Evolutionary conservation across 192 early-diverging fungal genomes (phyloP).

Genomic region (Podochytrium sp.): DNA sequence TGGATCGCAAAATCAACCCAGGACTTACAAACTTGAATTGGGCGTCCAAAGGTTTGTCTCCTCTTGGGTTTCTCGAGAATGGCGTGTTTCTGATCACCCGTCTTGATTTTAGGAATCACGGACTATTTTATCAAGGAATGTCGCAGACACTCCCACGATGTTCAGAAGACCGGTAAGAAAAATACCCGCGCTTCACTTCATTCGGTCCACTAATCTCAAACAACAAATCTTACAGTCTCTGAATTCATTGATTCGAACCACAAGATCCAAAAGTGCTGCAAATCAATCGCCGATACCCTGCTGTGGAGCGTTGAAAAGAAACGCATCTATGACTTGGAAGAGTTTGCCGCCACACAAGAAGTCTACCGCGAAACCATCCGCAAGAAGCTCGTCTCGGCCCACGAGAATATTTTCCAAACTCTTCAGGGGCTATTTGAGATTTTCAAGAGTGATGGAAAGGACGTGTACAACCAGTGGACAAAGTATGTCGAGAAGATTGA

Average conservation of each 20-base stretch:
- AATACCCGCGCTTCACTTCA: background rate
- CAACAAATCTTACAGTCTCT: constrained; percentile 40
- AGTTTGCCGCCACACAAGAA: constrained; percentile 59
- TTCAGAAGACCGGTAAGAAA: constrained; percentile 56
- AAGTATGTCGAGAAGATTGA: constrained; percentile 62
- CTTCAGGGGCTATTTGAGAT: constrained; percentile 51
- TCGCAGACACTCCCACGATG: constrained; percentile 58
- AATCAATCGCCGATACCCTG: constrained; percentile 54
- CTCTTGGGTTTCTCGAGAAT: too few relatives aligned
- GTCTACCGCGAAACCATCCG: constrained; percentile 41
- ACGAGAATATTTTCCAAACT: constrained; percentile 52
- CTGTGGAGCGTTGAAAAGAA: constrained; percentile 67
- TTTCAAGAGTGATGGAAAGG: constrained; percentile 62
- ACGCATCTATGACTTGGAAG: constrained; percentile 60
- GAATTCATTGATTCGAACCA: constrained; percentile 57
- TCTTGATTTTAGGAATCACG: constrained; percentile 48
- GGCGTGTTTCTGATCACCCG: too few relatives aligned
- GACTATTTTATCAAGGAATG: constrained; percentile 73
- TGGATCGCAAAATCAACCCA: constrained; percentile 71
- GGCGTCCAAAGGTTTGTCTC: constrained; percentile 35
- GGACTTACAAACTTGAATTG: constrained; percentile 62
- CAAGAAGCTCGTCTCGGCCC: constrained; percentile 45
- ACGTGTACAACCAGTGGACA: constrained; percentile 60
- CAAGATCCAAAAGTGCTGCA: constrained; percentile 52
- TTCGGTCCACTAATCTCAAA: background rate